Evolutionary conservation across 306 rosid species (phyloP).

Genomic region (Prunus persica): DNA sequence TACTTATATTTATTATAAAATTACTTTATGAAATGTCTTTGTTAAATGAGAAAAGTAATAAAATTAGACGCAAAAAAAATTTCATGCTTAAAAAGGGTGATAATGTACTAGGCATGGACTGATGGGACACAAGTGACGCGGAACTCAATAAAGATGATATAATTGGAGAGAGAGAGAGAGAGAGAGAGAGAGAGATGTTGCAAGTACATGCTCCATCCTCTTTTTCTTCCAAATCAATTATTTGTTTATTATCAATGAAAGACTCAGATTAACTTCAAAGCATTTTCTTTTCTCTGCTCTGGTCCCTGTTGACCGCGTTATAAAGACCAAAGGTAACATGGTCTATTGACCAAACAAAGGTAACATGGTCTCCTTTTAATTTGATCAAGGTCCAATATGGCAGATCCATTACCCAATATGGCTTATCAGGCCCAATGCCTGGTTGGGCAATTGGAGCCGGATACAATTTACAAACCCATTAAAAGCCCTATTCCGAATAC

Average conservation of each 20-base stretch:
- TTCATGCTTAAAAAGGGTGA: neutral
- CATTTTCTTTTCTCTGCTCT: no score
- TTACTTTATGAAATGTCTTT: neutral
- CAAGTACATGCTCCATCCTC: neutral
- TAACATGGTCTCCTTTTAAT: no score
- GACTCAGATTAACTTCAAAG: neutral
- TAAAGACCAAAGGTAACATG: no score
- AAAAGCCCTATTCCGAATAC: no score
- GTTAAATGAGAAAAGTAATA: neutral
- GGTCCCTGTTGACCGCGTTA: no score
- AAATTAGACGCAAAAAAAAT: neutral
- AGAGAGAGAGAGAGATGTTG: no score
- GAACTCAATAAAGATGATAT: conserved; percentile 19
- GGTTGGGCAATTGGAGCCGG: no score
- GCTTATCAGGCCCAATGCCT: no score
- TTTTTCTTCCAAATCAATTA: neutral
- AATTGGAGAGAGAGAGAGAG: neutral
- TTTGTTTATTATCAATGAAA: neutral
- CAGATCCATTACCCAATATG: no score
- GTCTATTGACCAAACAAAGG: no score
- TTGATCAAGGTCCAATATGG: no score
- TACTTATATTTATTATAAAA: neutral
- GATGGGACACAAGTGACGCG: conserved; percentile 2
- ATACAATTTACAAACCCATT: no score
- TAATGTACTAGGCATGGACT: neutral